These are phyloP conservation scores for Colletotrichum lupini DNA, from an alignment of 2,329 filamentous ascomycete species.

Conservation along the genomic window DNA sequence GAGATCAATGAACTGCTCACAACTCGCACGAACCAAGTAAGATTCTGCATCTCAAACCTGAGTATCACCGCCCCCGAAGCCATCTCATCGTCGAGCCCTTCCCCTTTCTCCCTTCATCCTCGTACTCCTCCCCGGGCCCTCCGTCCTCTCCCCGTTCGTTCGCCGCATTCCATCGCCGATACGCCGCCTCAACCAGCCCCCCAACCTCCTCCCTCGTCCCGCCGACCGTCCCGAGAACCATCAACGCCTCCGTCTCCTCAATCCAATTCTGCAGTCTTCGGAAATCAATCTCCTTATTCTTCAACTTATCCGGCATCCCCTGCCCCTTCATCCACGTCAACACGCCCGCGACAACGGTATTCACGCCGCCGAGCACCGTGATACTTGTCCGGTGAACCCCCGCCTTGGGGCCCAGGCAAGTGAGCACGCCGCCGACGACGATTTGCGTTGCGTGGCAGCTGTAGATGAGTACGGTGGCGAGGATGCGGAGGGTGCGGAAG, in stretches of 20 bases:
- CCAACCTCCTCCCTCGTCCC: constrained; percentile 55
- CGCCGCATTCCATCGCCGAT: constrained; percentile 55
- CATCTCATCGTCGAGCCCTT: not conserved
- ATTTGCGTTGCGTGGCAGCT: constrained; percentile 56
- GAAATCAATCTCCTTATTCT: constrained; percentile 58
- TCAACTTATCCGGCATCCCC: constrained; percentile 58
- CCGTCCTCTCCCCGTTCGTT: constrained; percentile 55
- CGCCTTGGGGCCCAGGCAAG: constrained; percentile 56
- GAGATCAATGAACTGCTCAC: too few relatives aligned
- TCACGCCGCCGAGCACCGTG: constrained; percentile 69
- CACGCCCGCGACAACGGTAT: constrained; percentile 71
- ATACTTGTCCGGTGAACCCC: constrained; percentile 62
- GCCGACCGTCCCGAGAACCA: constrained; percentile 55
- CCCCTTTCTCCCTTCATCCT: not conserved
- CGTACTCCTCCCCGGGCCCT: constrained; percentile 42
- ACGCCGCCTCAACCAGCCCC: constrained; percentile 53
- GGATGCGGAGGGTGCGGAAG: constrained; percentile 46
- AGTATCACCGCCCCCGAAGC: not conserved
- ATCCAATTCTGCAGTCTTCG: constrained; percentile 63
- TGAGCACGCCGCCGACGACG: constrained; percentile 58
- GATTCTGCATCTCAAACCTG: not conserved
- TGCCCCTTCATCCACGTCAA: constrained; percentile 66
- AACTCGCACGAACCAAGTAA: not conserved
- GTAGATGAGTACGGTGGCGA: constrained; percentile 53
- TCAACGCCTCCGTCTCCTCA: constrained; percentile 61